Evolutionary conservation across 2,329 filamentous ascomycete genomes (phyloP), one percentile per base, ranked within the genome.

Genomic region (Teratosphaeria pseudoeucalypti): DNA sequence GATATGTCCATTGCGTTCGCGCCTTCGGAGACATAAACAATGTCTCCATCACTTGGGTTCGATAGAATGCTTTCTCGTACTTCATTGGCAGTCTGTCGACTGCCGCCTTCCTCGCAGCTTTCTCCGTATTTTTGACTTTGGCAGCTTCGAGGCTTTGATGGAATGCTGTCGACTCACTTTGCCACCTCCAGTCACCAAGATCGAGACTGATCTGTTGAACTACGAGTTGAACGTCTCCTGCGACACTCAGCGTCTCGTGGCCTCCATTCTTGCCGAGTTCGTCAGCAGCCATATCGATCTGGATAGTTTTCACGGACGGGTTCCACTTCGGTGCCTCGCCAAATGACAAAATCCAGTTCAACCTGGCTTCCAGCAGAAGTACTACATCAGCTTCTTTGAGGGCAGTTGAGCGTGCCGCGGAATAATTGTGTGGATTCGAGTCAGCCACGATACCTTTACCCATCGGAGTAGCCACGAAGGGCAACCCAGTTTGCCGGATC

Each of bases 1-100:
- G 78, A 82, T 57, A 84, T 83, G 63, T 84, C 82, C 82, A 84
- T 85, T 6, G 81, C 82, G 65, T 83, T 83, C 9, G 82, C 80
- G 6, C 82, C 81, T 71, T 84, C 81, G 1, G 80, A 81, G 39
- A 84, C 73, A 62, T 83, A 84, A 26, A 83, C 78, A 27, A 83
- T 75, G 52, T 75, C 70, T 26, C 77, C 79, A 12, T 78, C 69
- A 49, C 75, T 72, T 1, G 74, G 75, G 12, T 74, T 77, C 0
- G 75, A 79, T 34, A 80, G 66, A 82, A 84, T 2, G 77, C 77
- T 55, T 76, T 75, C 37, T 78, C 75, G 64, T 81, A 82, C 1
- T 77, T 77, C 65, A 83, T 75, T 0, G 78, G 78, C 0, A 69
- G 62, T 12, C 71, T 78, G 2, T 72, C 65, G 1, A 70, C 67